phyloP scores from a whole-genome alignment of 2,329 filamentous ascomycete species.

The Aspergillus pseudoterreus region DNA sequence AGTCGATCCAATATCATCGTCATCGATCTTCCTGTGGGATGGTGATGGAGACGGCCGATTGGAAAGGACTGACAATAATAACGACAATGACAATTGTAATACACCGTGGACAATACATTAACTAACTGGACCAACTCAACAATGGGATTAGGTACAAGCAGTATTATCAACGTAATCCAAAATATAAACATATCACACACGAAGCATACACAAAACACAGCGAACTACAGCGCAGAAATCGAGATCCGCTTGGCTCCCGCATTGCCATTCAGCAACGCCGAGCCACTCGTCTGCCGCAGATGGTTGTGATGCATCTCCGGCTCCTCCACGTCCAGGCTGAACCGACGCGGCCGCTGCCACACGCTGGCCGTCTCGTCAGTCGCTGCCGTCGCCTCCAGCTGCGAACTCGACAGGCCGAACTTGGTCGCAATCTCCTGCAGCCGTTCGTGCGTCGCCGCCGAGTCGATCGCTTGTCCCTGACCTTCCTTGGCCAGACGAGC shows the following conservation, averaged over 20 bases:
- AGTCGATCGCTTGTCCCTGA: constrained; percentile 13
- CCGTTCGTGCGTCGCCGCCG: constrained; percentile 22
- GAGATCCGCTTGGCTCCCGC: constrained; percentile 21
- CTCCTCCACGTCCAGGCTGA: constrained; percentile 31
- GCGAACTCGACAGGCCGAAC: constrained; percentile 23
- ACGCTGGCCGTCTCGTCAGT: constrained; percentile 25
- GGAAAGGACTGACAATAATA: too few species aligned
- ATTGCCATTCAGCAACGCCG: constrained; percentile 24
- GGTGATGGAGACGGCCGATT: too few species aligned
- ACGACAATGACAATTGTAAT: too few species aligned
- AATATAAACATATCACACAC: not conserved
- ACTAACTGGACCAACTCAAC: too few species aligned
- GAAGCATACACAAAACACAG: not conserved
- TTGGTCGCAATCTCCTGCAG: constrained; percentile 25
- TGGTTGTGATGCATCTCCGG: constrained; percentile 26
- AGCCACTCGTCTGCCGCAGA: constrained; percentile 27
- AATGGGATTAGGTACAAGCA: too few species aligned
- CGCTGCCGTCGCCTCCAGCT: constrained; percentile 18
- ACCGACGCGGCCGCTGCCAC: constrained; percentile 31
- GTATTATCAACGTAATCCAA: too few species aligned
- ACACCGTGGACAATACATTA: too few species aligned
- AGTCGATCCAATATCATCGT: too few species aligned
- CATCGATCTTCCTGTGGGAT: too few species aligned
- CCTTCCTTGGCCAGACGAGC: constrained; percentile 19
- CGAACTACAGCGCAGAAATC: constrained; percentile 12